Percentiles rank a stretch among this genome's conserved stretches.
These are phyloP conservation scores for Kazachstania sp. DNA, from an alignment of 1,139 yeast genomes.

Conservation along the genomic window DNA sequence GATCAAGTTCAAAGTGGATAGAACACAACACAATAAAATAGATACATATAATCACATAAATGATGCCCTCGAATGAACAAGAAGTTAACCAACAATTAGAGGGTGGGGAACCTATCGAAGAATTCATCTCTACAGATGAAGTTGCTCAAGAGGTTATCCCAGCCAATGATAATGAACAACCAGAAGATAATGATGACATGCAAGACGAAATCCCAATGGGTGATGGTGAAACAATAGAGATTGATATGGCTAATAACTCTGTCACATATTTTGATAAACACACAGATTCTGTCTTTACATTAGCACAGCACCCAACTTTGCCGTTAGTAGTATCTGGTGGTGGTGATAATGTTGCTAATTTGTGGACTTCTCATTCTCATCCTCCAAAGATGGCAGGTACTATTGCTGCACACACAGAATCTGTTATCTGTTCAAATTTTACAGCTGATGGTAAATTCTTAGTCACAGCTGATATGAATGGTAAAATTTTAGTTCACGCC, in stretches of 20 bases:
- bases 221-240: conserved; percentile 40
- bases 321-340: conserved; percentile 88
- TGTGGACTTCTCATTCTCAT: conserved; percentile 85
- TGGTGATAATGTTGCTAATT: conserved; percentile 75
- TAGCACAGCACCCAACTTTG: conserved; percentile 70
- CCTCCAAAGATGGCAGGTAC: conserved; percentile 76
- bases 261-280: conserved; percentile 84
- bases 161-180: conserved; percentile 33
- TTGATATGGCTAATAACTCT: conserved; percentile 83
- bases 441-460: conserved; percentile 72
- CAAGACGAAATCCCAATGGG: conserved; percentile 30
- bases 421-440: conserved; percentile 78
- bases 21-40: too few species aligned
- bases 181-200: conserved; percentile 39
- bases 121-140: conserved; percentile 47
- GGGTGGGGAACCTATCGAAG: conserved; percentile 34
- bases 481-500: conserved; percentile 68
- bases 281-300: conserved; percentile 70
- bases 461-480: conserved; percentile 92
- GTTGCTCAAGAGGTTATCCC: conserved; percentile 52
- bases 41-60: not conserved
- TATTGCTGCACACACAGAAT: conserved; percentile 70
- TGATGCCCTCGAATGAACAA: conserved; percentile 1
- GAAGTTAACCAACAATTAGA: not conserved
- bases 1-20: not conserved